Base-by-base conservation (phyloP, 2,329 filamentous ascomycete genomes). In the Aspergillus sp. region DNA sequence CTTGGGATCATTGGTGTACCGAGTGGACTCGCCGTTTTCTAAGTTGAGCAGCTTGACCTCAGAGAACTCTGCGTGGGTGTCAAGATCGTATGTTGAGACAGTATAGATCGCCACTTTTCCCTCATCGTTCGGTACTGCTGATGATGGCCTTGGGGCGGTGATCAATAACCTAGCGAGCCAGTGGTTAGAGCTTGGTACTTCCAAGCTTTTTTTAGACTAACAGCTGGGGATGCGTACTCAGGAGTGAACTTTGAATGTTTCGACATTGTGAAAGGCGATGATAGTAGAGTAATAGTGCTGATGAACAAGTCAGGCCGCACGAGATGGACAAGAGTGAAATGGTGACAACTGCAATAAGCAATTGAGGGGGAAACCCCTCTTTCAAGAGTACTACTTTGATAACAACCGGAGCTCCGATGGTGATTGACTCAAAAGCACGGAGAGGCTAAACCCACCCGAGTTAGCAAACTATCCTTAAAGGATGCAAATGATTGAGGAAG, bases 1-100 rank as follows among this genome's bases (percentile, higher is more conserved):
- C 39, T 54, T 54, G 23, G 52, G 39, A 11, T 54, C 19, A 11
- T 54, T 54, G 38, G 36, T 54, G 52, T 54, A 54, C 17, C 52
- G 52, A 17, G 25, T 54, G 8, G 52, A 30, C 10, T 30, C 27
- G 11, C 52, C 38, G 8, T 39, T 44, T 32, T 42, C 52, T 10
- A 54, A 21, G n/a, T 54, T 36, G n/a, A 54, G 38, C 21, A 54
- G 11, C 15, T 44, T 42, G 38, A 44, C 52, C 8, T 54, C 52
- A 17, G 52, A 30, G 6, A 21, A 19, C 5, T 42, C 15, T 11
- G 52, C 41, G 25, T 54, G 52, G 5, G 52, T 13, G 15, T 42
- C 39, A 8, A 54, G 52, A 21, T 54, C 38, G n/a, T 54, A 54
- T 1, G 52, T 54, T 13, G 52, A 54, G 19, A 54, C 19, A 8